Evolutionary conservation across 352 stramenopile species (phyloP), one percentile per base, ranked within the genome.

Genomic region (Globisporangium irregulare): DNA sequence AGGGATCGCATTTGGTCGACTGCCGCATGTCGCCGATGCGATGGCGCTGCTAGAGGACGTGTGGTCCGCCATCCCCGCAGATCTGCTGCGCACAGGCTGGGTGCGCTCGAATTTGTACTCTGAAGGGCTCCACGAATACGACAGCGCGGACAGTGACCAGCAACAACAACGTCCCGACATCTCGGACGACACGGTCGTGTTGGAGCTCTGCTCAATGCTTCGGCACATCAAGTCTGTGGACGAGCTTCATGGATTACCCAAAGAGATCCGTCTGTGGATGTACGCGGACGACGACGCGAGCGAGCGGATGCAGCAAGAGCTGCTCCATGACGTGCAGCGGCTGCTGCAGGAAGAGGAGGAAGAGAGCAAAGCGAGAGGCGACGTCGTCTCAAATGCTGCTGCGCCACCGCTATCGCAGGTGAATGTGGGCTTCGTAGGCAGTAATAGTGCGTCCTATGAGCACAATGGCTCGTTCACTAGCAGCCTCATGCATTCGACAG

Each of bases 291-390:
- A 79, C 67, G 78, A 85, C 66, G 74, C 72, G 18, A 85, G 78
- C 58, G 78, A 83, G 36, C 73, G 75, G 56, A 85, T 85, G 78
- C 78, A 85, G 53, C 78, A 85, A 50, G 71, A 82, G 62, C 43
- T 85, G 25, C 62, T 86, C 10, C 73, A 75, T 24, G 74, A 83
- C 41, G 76, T 85, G 0, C 73, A 85, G 64, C 67, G 72, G 22
- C 50, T 85, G 43, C 56, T 85, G 15, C 73, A 81, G 43, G 75
- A 82, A 50, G 77, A 85, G n/a, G 67, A 81, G 38, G 60, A 80
- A 24, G 22, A 59, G 67, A 62, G 38, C 20, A 62, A 25, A 9
- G 29, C 32, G 14, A 53, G 27, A 15, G 57, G 2, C 3, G 55
- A 25, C 6, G 15, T n/a, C n/a, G 18, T 15, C 27, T 6, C 4